Conservation (phyloP, 2,329 filamentous ascomycete genomes). For the Catunica adiposa region DNA sequence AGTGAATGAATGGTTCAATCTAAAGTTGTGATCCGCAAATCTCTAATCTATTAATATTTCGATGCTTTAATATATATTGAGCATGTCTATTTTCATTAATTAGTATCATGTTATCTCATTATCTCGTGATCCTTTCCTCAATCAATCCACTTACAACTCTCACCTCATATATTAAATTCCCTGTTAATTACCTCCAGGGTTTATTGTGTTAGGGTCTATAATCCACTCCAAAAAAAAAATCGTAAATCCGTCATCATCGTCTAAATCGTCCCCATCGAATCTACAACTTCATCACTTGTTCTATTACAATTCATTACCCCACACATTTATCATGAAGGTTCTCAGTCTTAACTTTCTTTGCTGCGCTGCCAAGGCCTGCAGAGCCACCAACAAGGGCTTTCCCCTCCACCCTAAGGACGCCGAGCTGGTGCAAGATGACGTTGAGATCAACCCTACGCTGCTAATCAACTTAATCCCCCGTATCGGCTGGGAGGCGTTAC, state of each 20-base stretch:
- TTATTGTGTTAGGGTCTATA: background rate
- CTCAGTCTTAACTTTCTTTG: conserved; percentile 92
- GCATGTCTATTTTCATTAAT: background rate
- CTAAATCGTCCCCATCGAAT: background rate
- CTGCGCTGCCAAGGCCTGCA: conserved; percentile 92
- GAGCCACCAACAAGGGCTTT: conserved; percentile 60
- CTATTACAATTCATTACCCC: background rate
- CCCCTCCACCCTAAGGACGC: conserved; percentile 86
- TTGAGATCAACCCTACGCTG: conserved; percentile 66
- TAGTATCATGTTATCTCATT: background rate
- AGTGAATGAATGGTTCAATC: no score
- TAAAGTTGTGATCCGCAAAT: no score
- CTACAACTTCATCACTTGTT: background rate
- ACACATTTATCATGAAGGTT: conserved; percentile 55
- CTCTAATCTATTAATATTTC: background rate
- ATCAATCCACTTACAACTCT: background rate
- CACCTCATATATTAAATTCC: background rate
- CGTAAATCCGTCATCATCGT: conserved; percentile 5
- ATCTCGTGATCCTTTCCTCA: background rate
- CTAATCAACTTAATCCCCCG: conserved; percentile 72
- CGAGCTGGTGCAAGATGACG: conserved; percentile 70
- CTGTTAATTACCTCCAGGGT: background rate
- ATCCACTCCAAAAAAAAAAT: conserved; percentile 4
- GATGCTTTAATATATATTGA: no score
- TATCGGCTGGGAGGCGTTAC: conserved; percentile 73